These are phyloP conservation scores for Neopestalotiopsis clavispora DNA, from an alignment of 2,329 filamentous ascomycete species.

Conservation along the genomic window DNA sequence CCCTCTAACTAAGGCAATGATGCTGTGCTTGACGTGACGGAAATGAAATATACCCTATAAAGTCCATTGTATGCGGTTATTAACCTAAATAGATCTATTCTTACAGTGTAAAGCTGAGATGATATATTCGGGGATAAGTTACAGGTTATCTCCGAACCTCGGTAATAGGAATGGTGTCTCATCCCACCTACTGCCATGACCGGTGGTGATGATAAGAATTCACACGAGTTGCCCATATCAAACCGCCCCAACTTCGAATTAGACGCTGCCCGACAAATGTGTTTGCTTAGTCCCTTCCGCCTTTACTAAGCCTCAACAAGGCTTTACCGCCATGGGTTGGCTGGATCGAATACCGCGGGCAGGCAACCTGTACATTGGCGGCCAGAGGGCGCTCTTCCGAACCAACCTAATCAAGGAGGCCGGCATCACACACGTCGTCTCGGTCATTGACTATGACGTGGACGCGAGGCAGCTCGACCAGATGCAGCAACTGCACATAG, in stretches of 20 bases:
- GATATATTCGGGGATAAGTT: not conserved
- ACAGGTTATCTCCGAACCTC: not conserved
- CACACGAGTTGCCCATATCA: not conserved
- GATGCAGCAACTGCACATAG: conserved; percentile 11
- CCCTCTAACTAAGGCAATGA: not conserved
- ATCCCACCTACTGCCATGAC: not conserved
- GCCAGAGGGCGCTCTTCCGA: conserved; percentile 5
- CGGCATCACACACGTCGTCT: conserved; percentile 14
- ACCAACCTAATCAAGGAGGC: not conserved
- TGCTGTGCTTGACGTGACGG: not conserved
- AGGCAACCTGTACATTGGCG: conserved; percentile 15
- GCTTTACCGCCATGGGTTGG: conserved; percentile 7
- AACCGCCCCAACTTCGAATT: not conserved
- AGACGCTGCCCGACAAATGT: not conserved
- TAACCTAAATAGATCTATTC: no score
- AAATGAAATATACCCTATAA: not conserved
- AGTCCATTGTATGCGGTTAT: not conserved
- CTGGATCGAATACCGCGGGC: conserved; percentile 12
- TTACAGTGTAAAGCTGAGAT: not conserved
- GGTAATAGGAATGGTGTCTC: not conserved
- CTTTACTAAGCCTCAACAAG: not conserved
- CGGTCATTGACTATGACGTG: conserved; percentile 11
- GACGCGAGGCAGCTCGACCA: not conserved
- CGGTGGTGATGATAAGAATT: not conserved
- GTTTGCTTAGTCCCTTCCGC: not conserved